phyloP scores from a whole-genome alignment of 2,329 filamentous ascomycete genomes.

The Penicillium sp. region DNA sequence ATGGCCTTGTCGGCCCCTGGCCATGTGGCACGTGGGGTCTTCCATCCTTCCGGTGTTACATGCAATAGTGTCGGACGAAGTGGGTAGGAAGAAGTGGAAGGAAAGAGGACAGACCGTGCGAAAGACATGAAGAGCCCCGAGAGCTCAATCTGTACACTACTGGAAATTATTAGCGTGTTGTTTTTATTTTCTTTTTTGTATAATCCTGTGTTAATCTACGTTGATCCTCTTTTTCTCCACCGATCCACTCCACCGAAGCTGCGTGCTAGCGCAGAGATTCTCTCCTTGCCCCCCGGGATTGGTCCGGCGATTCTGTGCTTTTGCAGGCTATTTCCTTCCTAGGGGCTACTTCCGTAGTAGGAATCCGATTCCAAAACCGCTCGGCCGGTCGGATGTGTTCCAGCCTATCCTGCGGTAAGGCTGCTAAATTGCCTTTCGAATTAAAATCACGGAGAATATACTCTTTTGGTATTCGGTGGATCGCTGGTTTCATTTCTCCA shows the following conservation, averaged over 20 bases:
- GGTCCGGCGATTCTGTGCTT: not conserved
- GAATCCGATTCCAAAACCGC: not conserved
- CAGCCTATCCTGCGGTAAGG: not conserved
- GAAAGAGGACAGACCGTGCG: not conserved
- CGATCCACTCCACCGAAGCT: not conserved
- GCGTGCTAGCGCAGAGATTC: not conserved
- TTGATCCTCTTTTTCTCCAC: not conserved
- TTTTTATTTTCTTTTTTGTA: not conserved
- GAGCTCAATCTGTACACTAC: not conserved
- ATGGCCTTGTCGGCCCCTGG: not conserved
- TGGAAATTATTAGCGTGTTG: not conserved
- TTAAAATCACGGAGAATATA: constrained; percentile 1
- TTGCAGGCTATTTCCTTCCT: too few relatives aligned
- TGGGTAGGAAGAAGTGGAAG: not conserved
- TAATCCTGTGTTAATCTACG: not conserved
- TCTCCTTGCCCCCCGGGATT: not conserved
- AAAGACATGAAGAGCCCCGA: not conserved
- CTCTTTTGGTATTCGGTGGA: not conserved
- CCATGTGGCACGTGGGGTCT: not conserved
- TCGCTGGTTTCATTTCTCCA: not conserved
- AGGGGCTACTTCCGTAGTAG: too few relatives aligned
- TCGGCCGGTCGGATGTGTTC: constrained; percentile 2
- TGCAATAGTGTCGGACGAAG: not conserved
- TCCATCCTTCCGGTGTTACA: not conserved
- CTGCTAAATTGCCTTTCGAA: too few relatives aligned